phyloP scores from a whole-genome alignment of 805 yeast genomes.

The Spathaspora gorwiae region DNA sequence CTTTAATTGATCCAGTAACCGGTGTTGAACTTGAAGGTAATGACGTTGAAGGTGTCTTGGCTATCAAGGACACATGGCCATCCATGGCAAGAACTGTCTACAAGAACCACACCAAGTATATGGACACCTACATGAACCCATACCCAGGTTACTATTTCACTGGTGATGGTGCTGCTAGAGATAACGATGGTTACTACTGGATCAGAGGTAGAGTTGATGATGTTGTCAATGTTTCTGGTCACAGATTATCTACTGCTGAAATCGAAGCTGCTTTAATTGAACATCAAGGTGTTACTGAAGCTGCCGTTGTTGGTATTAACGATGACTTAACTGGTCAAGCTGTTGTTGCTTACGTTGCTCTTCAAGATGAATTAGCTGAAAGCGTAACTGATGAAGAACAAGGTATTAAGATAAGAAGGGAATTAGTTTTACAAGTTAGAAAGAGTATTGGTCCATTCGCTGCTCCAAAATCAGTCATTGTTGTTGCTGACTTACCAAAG shows the following conservation, averaged over 20 bases:
- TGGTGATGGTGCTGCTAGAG: slow-evolving; percentile 89
- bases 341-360: slow-evolving; percentile 74
- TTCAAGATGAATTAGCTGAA: slow-evolving; percentile 47
- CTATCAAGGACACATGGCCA: slow-evolving; percentile 73
- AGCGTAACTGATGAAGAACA: slow-evolving; percentile 47
- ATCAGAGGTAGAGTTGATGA: slow-evolving; percentile 84
- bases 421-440: slow-evolving; percentile 64
- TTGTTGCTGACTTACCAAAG: slow-evolving; percentile 77
- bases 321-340: slow-evolving; percentile 87
- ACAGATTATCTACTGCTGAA: slow-evolving; percentile 84
- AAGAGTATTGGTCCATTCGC: slow-evolving; percentile 84
- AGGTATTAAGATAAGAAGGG: slow-evolving; percentile 52
- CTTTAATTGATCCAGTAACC: slow-evolving; percentile 66
- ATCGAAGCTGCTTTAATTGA: slow-evolving; percentile 80
- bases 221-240: slow-evolving; percentile 84
- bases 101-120: slow-evolving; percentile 67
- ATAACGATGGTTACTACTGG: slow-evolving; percentile 81
- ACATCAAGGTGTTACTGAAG: slow-evolving; percentile 65
- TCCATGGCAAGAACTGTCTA: slow-evolving; percentile 81
- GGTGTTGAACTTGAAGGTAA: slow-evolving; percentile 67
- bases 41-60: slow-evolving; percentile 78
- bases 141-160: slow-evolving; percentile 81
- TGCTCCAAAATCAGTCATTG: slow-evolving; percentile 69
- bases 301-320: slow-evolving; percentile 79
- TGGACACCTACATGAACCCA: slow-evolving; percentile 80